Conservation (phyloP, 169 alveolate species). For the Plasmodium adleri region DNA sequence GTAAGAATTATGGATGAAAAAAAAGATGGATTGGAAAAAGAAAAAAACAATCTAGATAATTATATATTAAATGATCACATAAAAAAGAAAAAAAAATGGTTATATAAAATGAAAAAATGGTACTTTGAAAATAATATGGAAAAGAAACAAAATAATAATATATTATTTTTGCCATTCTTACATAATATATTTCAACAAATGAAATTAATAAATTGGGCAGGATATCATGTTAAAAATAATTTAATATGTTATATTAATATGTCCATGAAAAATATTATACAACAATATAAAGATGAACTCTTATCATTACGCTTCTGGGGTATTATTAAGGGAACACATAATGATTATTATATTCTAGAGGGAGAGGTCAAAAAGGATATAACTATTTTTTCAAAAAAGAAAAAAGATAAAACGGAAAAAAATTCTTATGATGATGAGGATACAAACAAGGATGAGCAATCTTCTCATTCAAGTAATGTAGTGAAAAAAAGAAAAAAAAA, state of each 20-base stretch:
- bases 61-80: constrained; percentile 23
- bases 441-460: no score
- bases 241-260: constrained; percentile 22
- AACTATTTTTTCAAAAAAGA: constrained; percentile 1
- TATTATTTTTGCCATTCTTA: constrained; percentile 20
- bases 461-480: background rate
- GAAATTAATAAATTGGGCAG: constrained; percentile 72
- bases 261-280: constrained; percentile 35
- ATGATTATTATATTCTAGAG: constrained; percentile 58
- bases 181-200: constrained; percentile 36
- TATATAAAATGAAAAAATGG: constrained; percentile 24
- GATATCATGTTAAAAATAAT: constrained; percentile 34
- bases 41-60: constrained; percentile 28
- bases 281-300: constrained; percentile 39
- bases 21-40: background rate
- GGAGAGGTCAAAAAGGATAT: constrained; percentile 28
- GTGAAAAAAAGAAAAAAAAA: background rate
- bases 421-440: background rate
- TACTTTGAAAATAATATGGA: background rate
- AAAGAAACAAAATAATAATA: background rate
- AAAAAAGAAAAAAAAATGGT: constrained; percentile 63
- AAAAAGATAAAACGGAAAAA: background rate
- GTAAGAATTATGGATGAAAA: background rate
- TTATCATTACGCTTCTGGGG: constrained; percentile 55
- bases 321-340: constrained; percentile 45